Percentiles rank a stretch among this genome's conserved stretches.
Evolutionary conservation across 2,329 filamentous ascomycete genomes (phyloP).

Genomic region (Paraconiothyrium sp.): DNA sequence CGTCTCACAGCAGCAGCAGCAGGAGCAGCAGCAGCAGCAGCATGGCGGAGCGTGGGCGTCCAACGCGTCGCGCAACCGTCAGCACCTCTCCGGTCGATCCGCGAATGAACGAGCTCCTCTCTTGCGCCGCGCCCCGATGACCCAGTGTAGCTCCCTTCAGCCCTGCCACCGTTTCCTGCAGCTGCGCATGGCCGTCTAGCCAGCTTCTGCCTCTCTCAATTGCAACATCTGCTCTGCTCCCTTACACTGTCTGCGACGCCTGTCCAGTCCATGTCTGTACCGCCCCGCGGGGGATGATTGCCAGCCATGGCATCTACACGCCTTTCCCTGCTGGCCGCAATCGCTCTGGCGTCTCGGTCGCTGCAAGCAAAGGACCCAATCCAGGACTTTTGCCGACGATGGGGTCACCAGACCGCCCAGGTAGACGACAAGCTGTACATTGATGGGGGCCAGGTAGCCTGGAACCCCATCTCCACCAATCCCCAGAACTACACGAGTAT

Average conservation of each 20-base stretch:
- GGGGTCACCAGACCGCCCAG: conserved; percentile 68
- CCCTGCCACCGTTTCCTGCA: conserved; percentile 37
- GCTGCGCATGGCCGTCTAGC: conserved; percentile 22
- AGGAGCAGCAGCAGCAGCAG: conserved; percentile 29
- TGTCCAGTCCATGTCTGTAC: conserved; percentile 29
- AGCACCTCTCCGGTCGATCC: conserved; percentile 30
- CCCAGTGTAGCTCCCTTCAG: conserved; percentile 31
- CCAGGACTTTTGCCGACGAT: conserved; percentile 59
- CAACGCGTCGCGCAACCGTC: conserved; percentile 38
- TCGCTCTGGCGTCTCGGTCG: conserved; percentile 37
- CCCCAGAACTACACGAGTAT: conserved; percentile 66
- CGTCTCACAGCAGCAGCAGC: conserved; percentile 35
- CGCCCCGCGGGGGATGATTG: conserved; percentile 35
- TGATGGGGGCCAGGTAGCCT: conserved; percentile 68
- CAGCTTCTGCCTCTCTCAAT: conserved; percentile 15
- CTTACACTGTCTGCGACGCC: conserved; percentile 23
- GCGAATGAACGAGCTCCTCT: conserved; percentile 29
- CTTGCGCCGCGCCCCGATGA: conserved; percentile 27
- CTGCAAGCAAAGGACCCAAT: conserved; percentile 59
- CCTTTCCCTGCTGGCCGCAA: conserved; percentile 36
- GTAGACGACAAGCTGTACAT: conserved; percentile 69
- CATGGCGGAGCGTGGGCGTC: conserved; percentile 36
- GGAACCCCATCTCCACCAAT: conserved; percentile 60
- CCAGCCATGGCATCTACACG: conserved; percentile 43
- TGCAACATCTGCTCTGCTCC: conserved; percentile 23